Base-by-base conservation (phyloP, 2,329 filamentous ascomycete genomes). In the Gnomoniopsis sp. region DNA sequence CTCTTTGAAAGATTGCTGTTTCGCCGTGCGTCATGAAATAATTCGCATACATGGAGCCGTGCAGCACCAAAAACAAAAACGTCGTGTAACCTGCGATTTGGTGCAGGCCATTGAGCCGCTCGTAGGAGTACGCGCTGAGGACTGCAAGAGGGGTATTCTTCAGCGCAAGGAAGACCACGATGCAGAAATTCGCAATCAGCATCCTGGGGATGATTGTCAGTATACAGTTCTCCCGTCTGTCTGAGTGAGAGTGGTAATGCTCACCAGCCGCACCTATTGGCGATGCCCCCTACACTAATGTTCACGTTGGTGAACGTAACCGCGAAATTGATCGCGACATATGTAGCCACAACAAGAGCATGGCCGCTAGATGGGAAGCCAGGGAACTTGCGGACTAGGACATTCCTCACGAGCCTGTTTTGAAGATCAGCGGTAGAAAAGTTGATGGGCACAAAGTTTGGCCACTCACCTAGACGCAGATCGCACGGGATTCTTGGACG, bases 61-160 rank as follows among this genome's bases (percentile, higher is more conserved):
- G 83, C 2, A 82, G 59, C 17, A 82, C 67, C 58, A 78, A 69
- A 36, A 74, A 72, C 36, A 73, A 57, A 26, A 85, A 73, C 19
- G 79, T 78, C 7, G 74, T 75, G 63, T 78, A 81, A 2, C 83
- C 83, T 3, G 77, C 75, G 19, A 81, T 70, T 58, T 79, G 79
- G 64, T 87, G 84, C 2, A 87, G 73, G 51, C 79, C 74, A 64
- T 85, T 86, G 53, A 87, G 76, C 21, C 80, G 76, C 60, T 86
- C 83, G 66, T 87, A 83, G 6, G 82, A 85, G 65, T 79, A 81
- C 1, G 76, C 71, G 1, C 79, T 79, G 12, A 87, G 63, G 59
- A 78, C 77, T 0, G 78, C 78, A 19, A 86, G 67, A 0, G 83
- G 84, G 0, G 83, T 86, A 65, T 86, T 85, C 64, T 85, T 85